phyloP scores from a whole-genome alignment of 257 asterid species.

The Mitragyna speciosa region DNA sequence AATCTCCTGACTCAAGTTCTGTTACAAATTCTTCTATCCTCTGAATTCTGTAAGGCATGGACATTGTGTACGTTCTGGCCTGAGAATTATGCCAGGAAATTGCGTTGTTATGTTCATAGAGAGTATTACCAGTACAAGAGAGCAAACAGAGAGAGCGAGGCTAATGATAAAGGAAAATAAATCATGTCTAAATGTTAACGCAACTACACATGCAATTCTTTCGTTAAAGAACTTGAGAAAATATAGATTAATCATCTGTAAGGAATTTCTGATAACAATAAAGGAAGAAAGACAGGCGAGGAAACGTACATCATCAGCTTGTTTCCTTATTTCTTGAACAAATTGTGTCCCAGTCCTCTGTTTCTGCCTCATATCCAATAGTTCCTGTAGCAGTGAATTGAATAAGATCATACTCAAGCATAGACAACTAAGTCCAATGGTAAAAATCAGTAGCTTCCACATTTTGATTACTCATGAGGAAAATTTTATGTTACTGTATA shows the following conservation, averaged over 20 bases:
- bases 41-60: conserved; percentile 92
- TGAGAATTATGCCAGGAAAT: conserved; percentile 20
- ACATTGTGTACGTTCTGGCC: conserved; percentile 78
- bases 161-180: background rate
- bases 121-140: background rate
- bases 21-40: conserved; percentile 80
- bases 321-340: conserved; percentile 80
- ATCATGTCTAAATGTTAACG: background rate
- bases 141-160: no score
- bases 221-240: background rate
- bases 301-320: conserved; percentile 73
- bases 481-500: no score
- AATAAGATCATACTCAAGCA: background rate
- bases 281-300: background rate
- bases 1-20: conserved; percentile 88
- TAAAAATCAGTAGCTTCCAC: background rate
- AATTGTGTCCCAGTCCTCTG: conserved; percentile 61
- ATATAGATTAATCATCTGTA: background rate
- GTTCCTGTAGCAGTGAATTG: conserved; percentile 53
- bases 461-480: no score
- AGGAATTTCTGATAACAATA: background rate
- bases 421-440: background rate
- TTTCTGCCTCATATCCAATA: conserved; percentile 69
- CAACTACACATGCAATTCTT: background rate
- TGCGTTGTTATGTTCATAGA: no score